Base-by-base conservation (phyloP, 352 stramenopile genomes). In the Pythium brassicae region DNA sequence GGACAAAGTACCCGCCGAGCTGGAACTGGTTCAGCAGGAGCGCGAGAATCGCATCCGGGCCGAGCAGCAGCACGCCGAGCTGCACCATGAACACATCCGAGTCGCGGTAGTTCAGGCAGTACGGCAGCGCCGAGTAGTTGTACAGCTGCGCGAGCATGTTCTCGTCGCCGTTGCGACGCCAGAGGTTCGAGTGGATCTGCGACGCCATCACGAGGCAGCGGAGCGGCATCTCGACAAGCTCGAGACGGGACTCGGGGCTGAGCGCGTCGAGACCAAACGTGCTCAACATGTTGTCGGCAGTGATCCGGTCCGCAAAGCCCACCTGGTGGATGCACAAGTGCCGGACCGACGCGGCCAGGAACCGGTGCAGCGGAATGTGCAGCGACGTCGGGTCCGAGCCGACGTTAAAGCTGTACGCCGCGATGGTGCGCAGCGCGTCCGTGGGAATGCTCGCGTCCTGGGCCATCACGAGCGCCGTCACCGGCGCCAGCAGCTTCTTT, bases 81-180 rank as follows among this genome's bases (percentile, higher is more conserved):
- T 95, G 86, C 42, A 94, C 57, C 71, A 94, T 72, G 20, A 95
- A 85, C 22, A 80, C 71, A 47, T 95, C 86, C 4, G 83, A 68
- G 49, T 95, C 86, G 44, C 83, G 82, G 48, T 93, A 95, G 52
- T 95, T 82, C 49, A 95, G 72, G 40, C 86, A 95, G 61, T 94
- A 95, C 17, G 86, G 83, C 22, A 95, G 57, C 22, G 86, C 86
- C 15, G 83, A 95, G 63, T 95, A 95, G 66, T 95, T 95, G 74
- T 93, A 95, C 42, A 95, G 51, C 68, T 95, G 86, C 3, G 86
- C 85, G 53, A 94, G 69, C 86, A 95, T 95, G 52, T 91, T 95
- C 62, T 95, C 86, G 59, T 95, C 86, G 35, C 86, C 86, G 49
- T 95, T 95, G 26, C 86, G 77, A 20, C 86, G 76, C 86, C 86